Evolutionary conservation across 2,329 filamentous ascomycete species (phyloP).

Genomic region (Madurella mycetomatis): DNA sequence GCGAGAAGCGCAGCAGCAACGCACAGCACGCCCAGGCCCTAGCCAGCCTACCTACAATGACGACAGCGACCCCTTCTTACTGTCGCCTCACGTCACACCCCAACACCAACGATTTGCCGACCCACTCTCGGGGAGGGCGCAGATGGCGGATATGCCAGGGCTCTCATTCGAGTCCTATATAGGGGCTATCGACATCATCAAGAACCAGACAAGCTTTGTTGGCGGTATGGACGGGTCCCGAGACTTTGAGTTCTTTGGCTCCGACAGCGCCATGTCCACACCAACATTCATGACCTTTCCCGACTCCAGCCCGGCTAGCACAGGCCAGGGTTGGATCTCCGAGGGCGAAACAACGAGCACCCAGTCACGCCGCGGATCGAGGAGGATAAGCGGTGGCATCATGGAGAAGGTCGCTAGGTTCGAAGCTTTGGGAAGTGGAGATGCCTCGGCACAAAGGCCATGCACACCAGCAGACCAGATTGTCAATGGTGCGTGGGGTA

Average conservation of each 20-base stretch:
- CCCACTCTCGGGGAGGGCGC: slow-evolving; percentile 38
- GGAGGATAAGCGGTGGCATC: slow-evolving; percentile 58
- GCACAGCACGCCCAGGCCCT: slow-evolving; percentile 72
- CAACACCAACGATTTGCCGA: slow-evolving; percentile 50
- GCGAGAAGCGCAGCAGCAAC: slow-evolving; percentile 88
- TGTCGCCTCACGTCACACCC: slow-evolving; percentile 53
- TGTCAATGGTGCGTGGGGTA: slow-evolving; percentile 47
- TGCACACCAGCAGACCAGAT: slow-evolving; percentile 60
- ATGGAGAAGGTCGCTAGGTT: slow-evolving; percentile 57
- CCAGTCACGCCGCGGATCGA: slow-evolving; percentile 35
- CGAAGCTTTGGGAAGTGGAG: slow-evolving; percentile 43
- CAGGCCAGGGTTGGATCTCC: slow-evolving; percentile 46
- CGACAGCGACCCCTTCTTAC: slow-evolving; percentile 51
- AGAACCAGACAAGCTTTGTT: slow-evolving; percentile 41
- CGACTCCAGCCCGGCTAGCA: slow-evolving; percentile 39
- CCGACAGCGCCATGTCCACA: slow-evolving; percentile 44
- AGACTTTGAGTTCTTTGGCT: slow-evolving; percentile 48
- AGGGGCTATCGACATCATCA: slow-evolving; percentile 42
- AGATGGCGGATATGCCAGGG: slow-evolving; percentile 35
- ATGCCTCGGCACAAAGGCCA: slow-evolving; percentile 44
- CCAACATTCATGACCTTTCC: slow-evolving; percentile 48
- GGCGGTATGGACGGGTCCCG: slow-evolving; percentile 40
- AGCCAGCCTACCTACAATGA: slow-evolving; percentile 30
- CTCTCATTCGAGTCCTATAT: slow-evolving; percentile 45
- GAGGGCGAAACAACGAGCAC: slow-evolving; percentile 44